Evolutionary conservation across 2,329 filamentous ascomycete species (phyloP), one percentile per base, ranked within the genome.

Genomic region (Allantophomopsis cytisporea): DNA sequence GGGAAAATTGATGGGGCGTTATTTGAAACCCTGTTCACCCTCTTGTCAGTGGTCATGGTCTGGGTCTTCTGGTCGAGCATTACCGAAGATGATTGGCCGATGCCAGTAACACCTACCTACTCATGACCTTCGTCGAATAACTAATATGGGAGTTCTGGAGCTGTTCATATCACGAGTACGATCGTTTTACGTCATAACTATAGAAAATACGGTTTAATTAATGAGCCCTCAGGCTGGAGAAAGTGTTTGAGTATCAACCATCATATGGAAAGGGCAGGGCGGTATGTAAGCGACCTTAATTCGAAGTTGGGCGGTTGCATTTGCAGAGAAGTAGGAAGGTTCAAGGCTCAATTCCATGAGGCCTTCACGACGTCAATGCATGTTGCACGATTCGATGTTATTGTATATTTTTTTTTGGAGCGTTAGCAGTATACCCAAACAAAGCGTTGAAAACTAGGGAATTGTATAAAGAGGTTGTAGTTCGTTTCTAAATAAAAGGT

Each of bases 41-140:
- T 95, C 1, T 64, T 89, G 11, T 71, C 88, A 1, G 86, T 98
- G 4, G 69, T 85, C 14, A 76, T 76, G 62, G 64, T 95, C 47
- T 98, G 91, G 88, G 61, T 84, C 41, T 98, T 98, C 68, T 98
- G 91, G 91, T 94, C 87, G 36, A 95, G 87, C 64, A 98, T 98
- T 53, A 98, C 91, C 13, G 91, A 98, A 62, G 91, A 98, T 54
- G 89, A 95, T 65, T 98, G 91, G 91, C 86, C 88, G 14, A 71
- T 72, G 60, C 64, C 68, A 28, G 60, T 50, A 23, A 41, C 46
- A 14, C 50, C 43, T 38, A 51, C 49, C 15, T 56, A 56, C 39
- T 39, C 54, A 43, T 56, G 45, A 56, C 23, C 23, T 28, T 28
- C 11, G 8, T 28, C 35, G 20, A 18, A 6, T 37, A 13, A 28